Evolutionary conservation across 371 early-diverging fungal genomes (phyloP), one percentile per base, ranked within the genome.

Genomic region (Dipsacomyces acuminosporus): DNA sequence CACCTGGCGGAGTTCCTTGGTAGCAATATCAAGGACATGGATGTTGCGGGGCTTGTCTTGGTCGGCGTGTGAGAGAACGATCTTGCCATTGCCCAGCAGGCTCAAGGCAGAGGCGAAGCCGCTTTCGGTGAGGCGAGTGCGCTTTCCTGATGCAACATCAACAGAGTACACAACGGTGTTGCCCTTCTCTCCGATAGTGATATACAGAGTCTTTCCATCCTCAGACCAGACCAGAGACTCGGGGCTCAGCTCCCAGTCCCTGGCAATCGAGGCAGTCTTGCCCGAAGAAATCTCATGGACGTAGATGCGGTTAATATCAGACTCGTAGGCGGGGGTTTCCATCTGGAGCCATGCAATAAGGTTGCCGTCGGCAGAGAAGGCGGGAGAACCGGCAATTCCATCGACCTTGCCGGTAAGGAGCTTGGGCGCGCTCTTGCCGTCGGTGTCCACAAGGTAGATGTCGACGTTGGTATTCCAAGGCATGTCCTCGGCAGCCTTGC

Each of bases 281-380:
- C 70, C 69, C 0, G 76, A 72, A 0, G 33, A 25, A 17, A 75
- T 75, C 36, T 84, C 67, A 41, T 80, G 74, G 8, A 86, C 18
- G 22, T 81, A 69, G 30, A 91, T 83, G 14, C 80, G 78, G 55
- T 84, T 87, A 33, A 79, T 80, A 40, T 87, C 90, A 1, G 89
- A 61, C 70, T 91, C 89, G 48, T 90, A 86, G 33, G 82, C 82
- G 8, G 82, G 83, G 21, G 60, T 75, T 45, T 73, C 59, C 85
- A 87, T 88, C 70, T 89, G 87, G 24, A 89, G 72, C 72, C 85
- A 91, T 5, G 71, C 71, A 21, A 71, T 19, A 25, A 18, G 17
- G 14, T 22, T 41, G 17, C 71, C 71, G n/a, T 71, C 71, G 9
- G 25, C 14, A 6, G 67, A 66, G 26, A 65, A 71, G 15, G 41